phyloP scores from a whole-genome alignment of 2,329 filamentous ascomycete genomes.

The Penicillium hesseltinei region DNA sequence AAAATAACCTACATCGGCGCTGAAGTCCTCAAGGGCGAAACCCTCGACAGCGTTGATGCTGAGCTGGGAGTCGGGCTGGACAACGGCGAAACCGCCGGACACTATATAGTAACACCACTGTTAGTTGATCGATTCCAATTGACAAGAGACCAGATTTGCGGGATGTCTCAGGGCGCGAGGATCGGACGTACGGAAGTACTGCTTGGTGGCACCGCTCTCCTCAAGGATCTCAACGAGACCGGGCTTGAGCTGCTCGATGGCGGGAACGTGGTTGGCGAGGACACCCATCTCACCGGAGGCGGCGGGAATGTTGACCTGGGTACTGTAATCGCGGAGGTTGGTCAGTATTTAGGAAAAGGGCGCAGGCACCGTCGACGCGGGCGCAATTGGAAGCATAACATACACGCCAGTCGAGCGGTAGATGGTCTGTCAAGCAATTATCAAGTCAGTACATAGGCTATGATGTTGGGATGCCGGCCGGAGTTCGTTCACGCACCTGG shows the following conservation, averaged over 20 bases:
- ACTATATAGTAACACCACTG: constrained; percentile 54
- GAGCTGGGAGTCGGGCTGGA: constrained; percentile 89
- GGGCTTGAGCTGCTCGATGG: constrained; percentile 98
- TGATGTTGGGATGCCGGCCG: constrained; percentile 8
- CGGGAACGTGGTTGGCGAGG: constrained; percentile 96
- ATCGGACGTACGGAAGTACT: constrained; percentile 84
- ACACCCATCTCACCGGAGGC: constrained; percentile 99
- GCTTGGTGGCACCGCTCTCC: constrained; percentile 84
- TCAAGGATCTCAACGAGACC: constrained; percentile 93
- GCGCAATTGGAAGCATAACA: constrained; percentile 34
- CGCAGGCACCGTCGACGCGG: constrained; percentile 14
- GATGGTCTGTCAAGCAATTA: constrained; percentile 53
- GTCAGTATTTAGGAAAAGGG: constrained; percentile 39
- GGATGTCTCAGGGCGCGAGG: constrained; percentile 6
- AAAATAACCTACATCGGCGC: constrained; percentile 63
- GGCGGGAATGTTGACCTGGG: constrained; percentile 98
- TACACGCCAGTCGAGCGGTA: constrained; percentile 72
- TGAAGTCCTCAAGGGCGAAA: constrained; percentile 93
- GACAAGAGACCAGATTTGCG: constrained; percentile 3
- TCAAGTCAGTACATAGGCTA: constrained; percentile 24
- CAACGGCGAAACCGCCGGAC: constrained; percentile 93
- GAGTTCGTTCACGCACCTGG: constrained; percentile 68
- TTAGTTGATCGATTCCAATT: constrained; percentile 20
- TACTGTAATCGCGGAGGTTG: constrained; percentile 66
- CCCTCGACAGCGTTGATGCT: constrained; percentile 99